Conservation (phyloP, 2,329 filamentous ascomycete species). For the Phyllosticta citribraziliensis region DNA sequence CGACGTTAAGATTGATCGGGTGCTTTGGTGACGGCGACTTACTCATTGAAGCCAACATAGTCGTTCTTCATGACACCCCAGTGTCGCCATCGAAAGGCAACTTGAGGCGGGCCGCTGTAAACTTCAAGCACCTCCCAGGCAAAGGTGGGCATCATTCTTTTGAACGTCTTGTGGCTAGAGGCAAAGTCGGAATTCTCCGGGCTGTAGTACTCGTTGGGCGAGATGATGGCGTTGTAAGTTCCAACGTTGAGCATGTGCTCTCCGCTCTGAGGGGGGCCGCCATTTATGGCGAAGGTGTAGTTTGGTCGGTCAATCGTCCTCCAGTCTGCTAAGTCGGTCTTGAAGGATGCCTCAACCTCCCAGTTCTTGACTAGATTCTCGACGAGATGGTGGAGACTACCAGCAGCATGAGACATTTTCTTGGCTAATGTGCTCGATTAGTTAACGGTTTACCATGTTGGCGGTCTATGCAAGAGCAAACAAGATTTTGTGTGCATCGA, state of each 20-base stretch:
- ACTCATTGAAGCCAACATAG: slow-evolving; percentile 56
- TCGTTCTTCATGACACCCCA: slow-evolving; percentile 60
- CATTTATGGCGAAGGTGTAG: slow-evolving; percentile 57
- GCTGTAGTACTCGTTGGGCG: slow-evolving; percentile 54
- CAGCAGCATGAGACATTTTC: slow-evolving; percentile 43
- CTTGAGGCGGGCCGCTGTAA: slow-evolving; percentile 53
- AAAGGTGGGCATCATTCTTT: slow-evolving; percentile 63
- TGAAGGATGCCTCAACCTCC: slow-evolving; percentile 63
- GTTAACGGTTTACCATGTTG: background rate
- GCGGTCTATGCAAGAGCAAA: background rate
- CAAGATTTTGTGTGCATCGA: background rate
- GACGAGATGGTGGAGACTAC: slow-evolving; percentile 50
- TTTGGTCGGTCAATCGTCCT: slow-evolving; percentile 51
- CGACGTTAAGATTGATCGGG: background rate
- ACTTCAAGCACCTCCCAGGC: slow-evolving; percentile 63
- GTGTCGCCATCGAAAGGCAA: slow-evolving; percentile 57
- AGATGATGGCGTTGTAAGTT: slow-evolving; percentile 60
- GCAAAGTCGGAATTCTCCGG: slow-evolving; percentile 52
- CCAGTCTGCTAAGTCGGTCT: slow-evolving; percentile 52
- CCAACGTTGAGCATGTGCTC: slow-evolving; percentile 58
- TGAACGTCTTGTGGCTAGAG: slow-evolving; percentile 59
- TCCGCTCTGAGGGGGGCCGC: slow-evolving; percentile 45
- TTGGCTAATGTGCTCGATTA: slow-evolving; percentile 39
- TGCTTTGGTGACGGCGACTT: slow-evolving; percentile 18
- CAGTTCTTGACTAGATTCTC: slow-evolving; percentile 65